A percentile compares a stretch with the other conserved stretches of the same genome.
Evolutionary conservation across 164 flowering plant genomes (phyloP).

Genomic region (Nelumbo lutea): DNA sequence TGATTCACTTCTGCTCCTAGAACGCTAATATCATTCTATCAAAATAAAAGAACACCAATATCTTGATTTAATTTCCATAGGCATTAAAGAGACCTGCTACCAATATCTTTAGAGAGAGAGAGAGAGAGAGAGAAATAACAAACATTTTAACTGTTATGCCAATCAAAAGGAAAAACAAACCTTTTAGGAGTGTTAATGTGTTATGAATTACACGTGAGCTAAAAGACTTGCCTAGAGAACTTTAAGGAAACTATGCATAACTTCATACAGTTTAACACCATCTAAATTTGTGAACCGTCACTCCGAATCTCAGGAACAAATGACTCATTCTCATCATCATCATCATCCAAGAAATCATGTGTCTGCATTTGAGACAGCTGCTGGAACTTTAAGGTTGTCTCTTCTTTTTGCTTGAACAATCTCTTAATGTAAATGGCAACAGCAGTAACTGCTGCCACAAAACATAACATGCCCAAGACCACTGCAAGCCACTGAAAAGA

Average conservation of each 20-base stretch:
- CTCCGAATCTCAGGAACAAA: conserved; percentile 6
- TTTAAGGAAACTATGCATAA: not conserved
- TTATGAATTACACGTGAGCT: not conserved
- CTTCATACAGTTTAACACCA: not conserved
- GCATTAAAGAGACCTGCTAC: no score
- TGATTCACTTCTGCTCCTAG: no score
- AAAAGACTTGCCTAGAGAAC: not conserved
- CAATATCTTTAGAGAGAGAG: no score
- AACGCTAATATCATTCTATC: no score
- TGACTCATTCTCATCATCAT: conserved; percentile 18
- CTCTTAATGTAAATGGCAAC: conserved; percentile 10
- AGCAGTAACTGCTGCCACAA: conserved; percentile 12
- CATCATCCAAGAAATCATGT: conserved; percentile 15
- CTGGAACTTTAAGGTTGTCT: conserved; percentile 13
- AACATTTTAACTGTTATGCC: no score
- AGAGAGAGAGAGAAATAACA: no score
- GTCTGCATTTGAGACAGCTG: conserved; percentile 22
- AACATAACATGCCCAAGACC: conserved; percentile 9
- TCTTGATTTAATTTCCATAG: no score
- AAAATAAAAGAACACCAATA: no score
- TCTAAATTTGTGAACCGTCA: conserved; percentile 14
- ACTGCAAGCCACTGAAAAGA: conserved; percentile 13
- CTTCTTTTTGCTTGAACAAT: conserved; percentile 5
- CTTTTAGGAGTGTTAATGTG: no score
- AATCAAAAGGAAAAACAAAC: no score